Base-by-base conservation (phyloP, 2,329 filamentous ascomycete genomes). In the Aspergillus sp. region DNA sequence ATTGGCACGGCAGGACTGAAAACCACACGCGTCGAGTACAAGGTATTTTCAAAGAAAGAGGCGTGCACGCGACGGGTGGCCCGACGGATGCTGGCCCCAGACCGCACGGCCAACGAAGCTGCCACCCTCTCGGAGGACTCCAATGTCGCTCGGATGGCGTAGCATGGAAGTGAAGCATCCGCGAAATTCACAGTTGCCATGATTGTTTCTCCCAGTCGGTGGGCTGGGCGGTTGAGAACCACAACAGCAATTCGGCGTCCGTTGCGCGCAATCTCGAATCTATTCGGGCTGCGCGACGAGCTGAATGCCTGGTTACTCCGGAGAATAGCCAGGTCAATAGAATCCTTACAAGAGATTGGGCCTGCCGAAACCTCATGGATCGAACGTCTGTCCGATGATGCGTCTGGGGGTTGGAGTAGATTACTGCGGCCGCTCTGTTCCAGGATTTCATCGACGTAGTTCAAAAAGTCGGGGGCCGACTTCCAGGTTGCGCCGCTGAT, bases 211-310 rank as follows among this genome's bases (percentile, higher is more conserved):
- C 95, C 95, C 1, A 99, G 82, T 49, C 93, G 85, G 78, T 96
- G 97, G 0, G 93, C 88, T 0, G 95, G 92, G 10, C 95, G 87
- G 5, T 93, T 90, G 32, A 99, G 84, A 77, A 93, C 92, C 57
- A 99, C 86, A 6, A 96, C 91, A 2, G 91, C 94, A 12, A 99
- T 93, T n/a, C 88, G 88, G 57, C 88, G 88, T n/a, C 93, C 93
- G 69, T 92, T 93, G 14, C 94, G 90, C 12, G 94, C 89, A 72
- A 99, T 98, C 72, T 96, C 93, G 73, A 98, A 99, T 45, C 92
- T 88, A 69, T 96, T 97, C n/a, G 89, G 86, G 71, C 90, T 93
- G 67, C 92, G 89, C 39, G 88, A 87, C n/a, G 86, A 84, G 49
- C 86, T 83, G 2, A 81, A 81, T 0, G 86, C 83, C 65, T 88